Evolutionary conservation across 345 rosid species (phyloP).

Genomic region (Salix caprea): DNA sequence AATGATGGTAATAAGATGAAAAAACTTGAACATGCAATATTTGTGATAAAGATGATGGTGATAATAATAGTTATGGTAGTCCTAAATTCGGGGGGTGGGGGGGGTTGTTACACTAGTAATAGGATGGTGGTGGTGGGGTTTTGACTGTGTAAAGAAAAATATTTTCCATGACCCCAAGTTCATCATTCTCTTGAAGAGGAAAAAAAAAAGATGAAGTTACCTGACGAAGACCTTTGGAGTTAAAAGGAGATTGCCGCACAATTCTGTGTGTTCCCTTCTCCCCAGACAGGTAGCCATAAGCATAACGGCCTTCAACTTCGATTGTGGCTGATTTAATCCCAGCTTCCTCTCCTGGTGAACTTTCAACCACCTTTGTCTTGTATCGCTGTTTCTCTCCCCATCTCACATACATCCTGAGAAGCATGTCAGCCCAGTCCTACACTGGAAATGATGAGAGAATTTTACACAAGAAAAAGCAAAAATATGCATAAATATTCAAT

Average conservation of each 20-base stretch:
- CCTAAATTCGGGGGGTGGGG: too few species aligned
- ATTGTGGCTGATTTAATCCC: slow-evolving; percentile 88
- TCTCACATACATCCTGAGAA: slow-evolving; percentile 90
- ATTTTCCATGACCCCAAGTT: background rate
- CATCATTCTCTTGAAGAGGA: background rate
- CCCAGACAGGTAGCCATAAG: slow-evolving; percentile 85
- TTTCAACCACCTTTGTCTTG: slow-evolving; percentile 79
- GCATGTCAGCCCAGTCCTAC: slow-evolving; percentile 99
- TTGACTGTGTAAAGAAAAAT: too few species aligned
- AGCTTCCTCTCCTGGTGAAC: slow-evolving; percentile 91
- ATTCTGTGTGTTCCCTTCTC: slow-evolving; percentile 97
- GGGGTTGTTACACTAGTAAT: too few species aligned
- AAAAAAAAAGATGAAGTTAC: slow-evolving; percentile 26
- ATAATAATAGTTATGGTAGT: too few species aligned
- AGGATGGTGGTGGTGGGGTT: too few species aligned
- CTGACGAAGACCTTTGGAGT: slow-evolving; percentile 96
- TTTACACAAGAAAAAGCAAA: slow-evolving; percentile 21
- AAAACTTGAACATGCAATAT: too few species aligned
- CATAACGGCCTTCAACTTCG: slow-evolving; percentile 88
- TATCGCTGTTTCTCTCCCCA: slow-evolving; percentile 97
- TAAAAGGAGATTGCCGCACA: slow-evolving; percentile 95
- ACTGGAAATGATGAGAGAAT: slow-evolving; percentile 48
- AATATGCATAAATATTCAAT: too few species aligned
- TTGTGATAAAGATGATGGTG: too few species aligned
- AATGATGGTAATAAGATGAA: too few species aligned